phyloP scores from a whole-genome alignment of 352 stramenopile genomes.

The Pythium phragmiticola region DNA sequence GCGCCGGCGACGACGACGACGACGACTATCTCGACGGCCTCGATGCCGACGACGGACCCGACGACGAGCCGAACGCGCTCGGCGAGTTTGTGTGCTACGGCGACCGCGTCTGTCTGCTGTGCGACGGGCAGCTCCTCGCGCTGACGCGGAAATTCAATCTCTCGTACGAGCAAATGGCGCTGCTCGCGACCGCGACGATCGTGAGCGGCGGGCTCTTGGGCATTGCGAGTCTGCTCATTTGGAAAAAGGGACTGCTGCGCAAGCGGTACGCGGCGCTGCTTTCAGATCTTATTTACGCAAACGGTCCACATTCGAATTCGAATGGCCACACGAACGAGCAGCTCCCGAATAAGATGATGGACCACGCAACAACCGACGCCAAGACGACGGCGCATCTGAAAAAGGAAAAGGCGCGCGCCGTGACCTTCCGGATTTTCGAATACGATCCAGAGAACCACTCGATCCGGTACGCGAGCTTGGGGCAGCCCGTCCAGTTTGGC shows the following conservation, averaged over 20 bases:
- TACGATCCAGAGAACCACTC: slow-evolving; percentile 52
- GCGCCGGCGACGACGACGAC: slow-evolving; percentile 16
- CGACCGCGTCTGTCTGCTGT: slow-evolving; percentile 68
- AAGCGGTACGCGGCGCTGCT: slow-evolving; percentile 74
- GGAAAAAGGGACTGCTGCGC: slow-evolving; percentile 64
- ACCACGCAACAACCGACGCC: too few species aligned
- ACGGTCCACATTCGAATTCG: background rate
- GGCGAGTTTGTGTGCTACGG: slow-evolving; percentile 74
- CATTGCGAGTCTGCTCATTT: slow-evolving; percentile 67
- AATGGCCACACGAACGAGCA: background rate
- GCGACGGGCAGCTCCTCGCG: slow-evolving; percentile 67
- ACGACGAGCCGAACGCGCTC: slow-evolving; percentile 19
- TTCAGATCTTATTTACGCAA: slow-evolving; percentile 34
- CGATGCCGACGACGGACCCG: slow-evolving; percentile 15
- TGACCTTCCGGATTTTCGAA: slow-evolving; percentile 73
- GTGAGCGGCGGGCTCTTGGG: slow-evolving; percentile 57
- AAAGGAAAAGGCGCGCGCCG: slow-evolving; percentile 24
- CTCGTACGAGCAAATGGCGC: slow-evolving; percentile 72
- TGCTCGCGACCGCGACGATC: slow-evolving; percentile 52
- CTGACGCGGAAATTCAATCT: slow-evolving; percentile 74
- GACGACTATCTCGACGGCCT: slow-evolving; percentile 41
- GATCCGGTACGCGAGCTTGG: slow-evolving; percentile 50
- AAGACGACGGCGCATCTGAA: background rate
- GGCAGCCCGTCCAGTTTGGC: slow-evolving; percentile 57
- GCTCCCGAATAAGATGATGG: background rate